Evolutionary conservation across 164 flowering plant genomes (phyloP), one percentile per base, ranked within the genome.

Genomic region (Cinnamomum micranthum): DNA sequence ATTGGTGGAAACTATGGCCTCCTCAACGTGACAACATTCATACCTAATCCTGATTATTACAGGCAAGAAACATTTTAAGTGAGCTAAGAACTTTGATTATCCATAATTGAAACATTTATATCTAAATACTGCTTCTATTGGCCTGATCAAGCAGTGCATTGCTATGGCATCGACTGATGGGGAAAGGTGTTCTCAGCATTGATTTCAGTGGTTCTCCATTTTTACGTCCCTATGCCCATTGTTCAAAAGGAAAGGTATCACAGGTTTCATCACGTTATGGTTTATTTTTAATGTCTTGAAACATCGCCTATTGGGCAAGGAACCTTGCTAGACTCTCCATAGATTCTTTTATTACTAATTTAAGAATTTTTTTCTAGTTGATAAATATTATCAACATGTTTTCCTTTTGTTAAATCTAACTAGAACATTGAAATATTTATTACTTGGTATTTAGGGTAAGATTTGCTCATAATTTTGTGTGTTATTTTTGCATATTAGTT

Each of bases 1-100:
- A 84, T 95, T 77, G 98, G 98, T 71, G 98, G 97, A 24, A 86
- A 89, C 81, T 93, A 95, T 72, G 97, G 93, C 73, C 97, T 95
- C 52, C 91, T 95, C 75, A 82, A 93, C 79, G 82, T 73, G 76
- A 84, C 90, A 62, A 86, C 97, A 12, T 84, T 86, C 73, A 77
- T 82, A 3, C 99, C 98, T 6, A 93, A 91, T 71, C 99, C 99
- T 73, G 99, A 95, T 82, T 95, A 91, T 73, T 94, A 88, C 84
- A 87, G 98, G 98, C 77, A 85, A 81, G 82, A 71, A 6, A 7
- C 62, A 52, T 55, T 69, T 69, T 62, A 50, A 28, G n/a, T 76
- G 59, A 68, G 27, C 73, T 71, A 20, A 47, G 24, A 75, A 67
- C 2, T 71, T 24, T 65, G 51, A 19, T 19, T 41, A 31, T 70